Percentiles rank a stretch among this genome's conserved stretches.
phyloP scores from a whole-genome alignment of 208 protist species.

The Leishmania arabica region DNA sequence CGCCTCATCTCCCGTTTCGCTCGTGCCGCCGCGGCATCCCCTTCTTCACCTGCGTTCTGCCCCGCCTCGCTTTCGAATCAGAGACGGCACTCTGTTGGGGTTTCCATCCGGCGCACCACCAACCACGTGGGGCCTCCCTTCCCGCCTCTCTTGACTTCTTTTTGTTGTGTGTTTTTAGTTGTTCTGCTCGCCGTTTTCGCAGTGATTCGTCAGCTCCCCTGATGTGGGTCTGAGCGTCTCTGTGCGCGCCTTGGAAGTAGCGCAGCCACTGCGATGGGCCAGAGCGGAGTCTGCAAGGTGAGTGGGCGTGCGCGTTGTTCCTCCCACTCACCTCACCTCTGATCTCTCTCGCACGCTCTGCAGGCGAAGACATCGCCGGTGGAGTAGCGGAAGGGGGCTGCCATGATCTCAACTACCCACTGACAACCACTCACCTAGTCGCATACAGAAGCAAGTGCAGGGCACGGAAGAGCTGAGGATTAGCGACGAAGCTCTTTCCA shows the following conservation, averaged over 20 bases:
- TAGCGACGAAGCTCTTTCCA: neutral
- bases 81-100: neutral
- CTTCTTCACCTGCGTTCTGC: neutral
- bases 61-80: neutral
- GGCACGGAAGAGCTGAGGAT: neutral
- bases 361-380: neutral
- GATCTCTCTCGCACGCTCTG: neutral
- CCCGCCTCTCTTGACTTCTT: neutral
- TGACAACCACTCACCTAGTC: neutral
- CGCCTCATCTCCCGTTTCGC: neutral
- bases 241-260: too few relatives aligned
- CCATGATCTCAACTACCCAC: neutral
- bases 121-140: neutral
- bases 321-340: neutral
- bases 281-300: neutral
- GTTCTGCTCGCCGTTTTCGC: too few relatives aligned
- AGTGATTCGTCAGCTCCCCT: too few relatives aligned
- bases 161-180: neutral
- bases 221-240: too few relatives aligned
- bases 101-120: too few relatives aligned
- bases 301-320: too few relatives aligned
- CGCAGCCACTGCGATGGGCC: neutral
- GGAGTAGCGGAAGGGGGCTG: neutral
- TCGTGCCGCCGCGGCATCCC: neutral
- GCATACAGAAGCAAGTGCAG: neutral